A percentile compares a stretch with the other conserved stretches of the same genome.
These are phyloP conservation scores for Kwoniella dejecticola DNA, from an alignment of 768 basidiomycete genomes.

Conservation along the genomic window DNA sequence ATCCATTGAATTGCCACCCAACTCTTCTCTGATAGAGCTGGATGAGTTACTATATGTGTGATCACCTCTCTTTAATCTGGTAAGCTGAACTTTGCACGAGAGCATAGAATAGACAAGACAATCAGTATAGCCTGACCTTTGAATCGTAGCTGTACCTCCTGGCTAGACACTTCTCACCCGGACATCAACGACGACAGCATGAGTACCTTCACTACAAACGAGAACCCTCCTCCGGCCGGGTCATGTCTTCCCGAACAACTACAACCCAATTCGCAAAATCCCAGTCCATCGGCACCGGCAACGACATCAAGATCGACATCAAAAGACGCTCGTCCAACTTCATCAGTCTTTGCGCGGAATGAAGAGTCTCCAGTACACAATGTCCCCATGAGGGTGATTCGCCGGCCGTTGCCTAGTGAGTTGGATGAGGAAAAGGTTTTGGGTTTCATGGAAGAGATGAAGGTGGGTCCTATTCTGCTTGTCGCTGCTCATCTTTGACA, in stretches of 20 bases:
- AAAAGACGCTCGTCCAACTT: slow-evolving; percentile 22
- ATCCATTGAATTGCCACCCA: no score
- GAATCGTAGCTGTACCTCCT: no score
- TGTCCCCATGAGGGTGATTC: slow-evolving; percentile 55
- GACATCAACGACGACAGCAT: no score
- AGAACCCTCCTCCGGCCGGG: no score
- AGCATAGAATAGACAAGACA: no score
- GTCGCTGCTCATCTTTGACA: not conserved
- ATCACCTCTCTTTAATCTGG: no score
- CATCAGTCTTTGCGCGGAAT: slow-evolving; percentile 33
- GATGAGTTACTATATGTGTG: not conserved
- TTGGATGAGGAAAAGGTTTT: slow-evolving; percentile 54
- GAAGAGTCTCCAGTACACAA: slow-evolving; percentile 33
- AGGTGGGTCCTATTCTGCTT: slow-evolving; percentile 32
- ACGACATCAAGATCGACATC: not conserved
- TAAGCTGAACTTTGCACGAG: no score
- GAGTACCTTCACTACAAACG: no score
- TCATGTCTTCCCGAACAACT: slow-evolving; percentile 8
- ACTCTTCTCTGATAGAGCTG: no score
- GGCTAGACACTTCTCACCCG: no score
- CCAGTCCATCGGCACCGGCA: not conserved
- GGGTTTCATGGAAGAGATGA: slow-evolving; percentile 55
- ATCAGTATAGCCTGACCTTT: no score
- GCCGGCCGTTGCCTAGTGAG: slow-evolving; percentile 52
- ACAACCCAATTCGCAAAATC: not conserved